Base-by-base conservation (phyloP, 2,329 filamentous ascomycete species). In the Fusarium sp. region DNA sequence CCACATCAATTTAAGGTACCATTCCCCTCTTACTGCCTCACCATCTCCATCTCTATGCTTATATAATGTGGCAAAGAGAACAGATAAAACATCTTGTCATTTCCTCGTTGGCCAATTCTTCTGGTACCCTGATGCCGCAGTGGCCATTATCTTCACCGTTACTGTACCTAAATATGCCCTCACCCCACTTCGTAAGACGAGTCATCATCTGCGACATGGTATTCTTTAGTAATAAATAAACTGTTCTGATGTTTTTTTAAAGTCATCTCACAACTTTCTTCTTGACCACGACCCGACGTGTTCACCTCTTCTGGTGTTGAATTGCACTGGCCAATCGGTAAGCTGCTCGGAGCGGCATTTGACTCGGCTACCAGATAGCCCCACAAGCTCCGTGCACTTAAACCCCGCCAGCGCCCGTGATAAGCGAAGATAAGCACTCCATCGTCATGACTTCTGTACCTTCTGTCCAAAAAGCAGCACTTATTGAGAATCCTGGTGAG, bases 401-500 rank as follows among this genome's bases (percentile, higher is more conserved):
- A 48, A 34, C 11, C 34, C 34, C 45, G 11, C 51, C n/a, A 28
- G 6, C 7, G 13, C 21, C 52, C 30, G 3, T 4, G 21, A 3
- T 19, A 12, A 23, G 2, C 12, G 9, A 14, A 44, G 10, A 8
- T 7, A 16, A 26, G 11, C n/a, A 21, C 16, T 9, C 6, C 23
- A 49, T n/a, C 18, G 55, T 3, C 4, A 72, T 72, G 69, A 34
- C 21, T 14, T 23, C 45, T 1, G 39, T 65, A 7, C 62, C 67
- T 1, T 19, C 37, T 0, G 0, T 46, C 1, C 73, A 75, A 2
- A 71, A 61, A 4, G 73, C 69, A 4, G 73, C 67, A 0, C 23
- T 75, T 2, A 68, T 75, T 0, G 28, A 68, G 0, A 60, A 63
- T 3, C 73, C 73, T 4, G 73, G 73, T 2, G 30, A 61, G 1